A percentile compares a stretch with the other conserved stretches of the same genome.
Evolutionary conservation across 495 filamentous ascomycete species (phyloP).

Genomic region (Margaritispora aquatica): DNA sequence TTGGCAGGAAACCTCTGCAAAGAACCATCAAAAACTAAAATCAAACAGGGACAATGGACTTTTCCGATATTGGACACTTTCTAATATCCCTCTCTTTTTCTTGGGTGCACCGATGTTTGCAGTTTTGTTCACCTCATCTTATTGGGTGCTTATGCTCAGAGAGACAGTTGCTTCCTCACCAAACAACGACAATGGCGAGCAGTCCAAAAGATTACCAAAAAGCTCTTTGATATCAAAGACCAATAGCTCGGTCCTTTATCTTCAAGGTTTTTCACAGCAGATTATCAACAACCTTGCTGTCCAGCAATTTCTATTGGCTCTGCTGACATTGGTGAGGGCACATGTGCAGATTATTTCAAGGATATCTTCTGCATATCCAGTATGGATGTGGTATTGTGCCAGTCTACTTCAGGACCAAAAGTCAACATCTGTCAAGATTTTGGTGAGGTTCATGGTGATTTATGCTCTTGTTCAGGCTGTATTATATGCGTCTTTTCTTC

Average conservation of each 20-base stretch:
- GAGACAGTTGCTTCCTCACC: neutral
- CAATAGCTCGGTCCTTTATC: neutral
- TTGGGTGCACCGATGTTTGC: conserved; percentile 72
- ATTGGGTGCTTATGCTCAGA: conserved; percentile 35
- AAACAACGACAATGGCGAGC: neutral
- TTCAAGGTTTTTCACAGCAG: neutral
- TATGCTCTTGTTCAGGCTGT: conserved; percentile 78
- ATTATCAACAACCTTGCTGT: conserved; percentile 44
- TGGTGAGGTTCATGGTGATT: conserved; percentile 64
- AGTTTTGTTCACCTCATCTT: conserved; percentile 57
- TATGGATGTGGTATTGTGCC: conserved; percentile 83
- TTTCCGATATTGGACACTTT: conserved; percentile 81
- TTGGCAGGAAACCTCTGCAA: neutral
- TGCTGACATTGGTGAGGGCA: conserved; percentile 67
- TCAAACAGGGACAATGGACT: conserved; percentile 71
- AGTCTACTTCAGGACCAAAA: conserved; percentile 28
- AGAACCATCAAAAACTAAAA: neutral
- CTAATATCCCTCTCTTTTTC: conserved; percentile 84
- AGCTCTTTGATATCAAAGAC: neutral
- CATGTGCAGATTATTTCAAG: conserved; percentile 93
- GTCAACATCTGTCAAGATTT: conserved; percentile 20
- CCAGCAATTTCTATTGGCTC: conserved; percentile 64
- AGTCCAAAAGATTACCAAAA: neutral
- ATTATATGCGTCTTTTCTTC: conserved; percentile 88
- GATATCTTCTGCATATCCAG: conserved; percentile 78